Evolutionary conservation across 176 grass and related monocot genomes (phyloP).

Genomic region (Pharus latifolius): DNA sequence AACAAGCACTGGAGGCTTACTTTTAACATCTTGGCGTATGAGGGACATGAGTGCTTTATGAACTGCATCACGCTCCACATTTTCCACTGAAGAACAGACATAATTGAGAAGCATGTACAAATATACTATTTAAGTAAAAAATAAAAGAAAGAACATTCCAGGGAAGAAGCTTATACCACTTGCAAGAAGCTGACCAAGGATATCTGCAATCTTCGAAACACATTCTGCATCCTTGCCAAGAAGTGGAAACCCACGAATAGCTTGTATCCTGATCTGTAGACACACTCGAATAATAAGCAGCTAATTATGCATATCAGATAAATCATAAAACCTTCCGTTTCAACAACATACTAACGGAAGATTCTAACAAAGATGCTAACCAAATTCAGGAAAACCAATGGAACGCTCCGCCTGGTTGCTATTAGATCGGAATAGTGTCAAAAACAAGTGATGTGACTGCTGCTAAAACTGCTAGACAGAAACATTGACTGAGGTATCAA

Average conservation of each 20-base stretch:
- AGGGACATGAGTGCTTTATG: conserved; percentile 95
- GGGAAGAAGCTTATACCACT: conserved; percentile 48
- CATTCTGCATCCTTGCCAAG: conserved; percentile 84
- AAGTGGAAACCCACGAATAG: conserved; percentile 96
- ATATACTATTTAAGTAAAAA: conserved; percentile 2
- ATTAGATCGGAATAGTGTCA: no score
- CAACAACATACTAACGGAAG: no score
- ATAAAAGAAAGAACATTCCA: no score
- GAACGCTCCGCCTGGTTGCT: no score
- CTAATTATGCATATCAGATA: neutral
- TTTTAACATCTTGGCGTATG: conserved; percentile 94
- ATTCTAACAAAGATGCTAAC: no score
- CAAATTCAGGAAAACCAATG: no score
- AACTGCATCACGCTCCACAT: conserved; percentile 98
- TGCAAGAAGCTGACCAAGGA: conserved; percentile 86
- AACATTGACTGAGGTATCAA: no score
- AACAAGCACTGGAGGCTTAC: conserved; percentile 27
- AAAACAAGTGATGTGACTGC: no score
- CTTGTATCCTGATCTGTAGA: conserved; percentile 92
- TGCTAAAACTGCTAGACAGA: no score
- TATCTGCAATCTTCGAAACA: conserved; percentile 92
- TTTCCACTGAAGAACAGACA: conserved; percentile 60
- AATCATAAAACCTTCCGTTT: neutral
- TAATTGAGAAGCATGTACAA: conserved; percentile 11
- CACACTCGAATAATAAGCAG: neutral